Conservation (phyloP, 83 land plant species). For the Picea engelmannii region DNA sequence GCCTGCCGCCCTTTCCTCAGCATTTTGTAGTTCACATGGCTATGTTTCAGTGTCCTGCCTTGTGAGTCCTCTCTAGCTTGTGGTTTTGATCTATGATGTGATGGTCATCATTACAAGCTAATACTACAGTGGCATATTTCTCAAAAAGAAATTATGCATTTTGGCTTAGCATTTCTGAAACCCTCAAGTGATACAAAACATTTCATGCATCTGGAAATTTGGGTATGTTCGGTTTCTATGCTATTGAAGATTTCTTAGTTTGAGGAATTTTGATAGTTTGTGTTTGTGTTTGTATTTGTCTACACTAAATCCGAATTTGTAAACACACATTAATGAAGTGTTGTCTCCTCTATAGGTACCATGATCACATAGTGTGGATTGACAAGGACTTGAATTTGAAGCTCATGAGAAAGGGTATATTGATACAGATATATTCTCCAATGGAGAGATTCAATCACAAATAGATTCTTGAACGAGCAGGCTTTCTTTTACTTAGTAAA, state of each 20-base stretch:
- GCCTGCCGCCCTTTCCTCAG: no score
- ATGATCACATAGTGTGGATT: conserved; percentile 89
- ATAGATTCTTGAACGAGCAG: background rate
- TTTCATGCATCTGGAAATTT: background rate
- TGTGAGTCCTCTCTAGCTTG: no score
- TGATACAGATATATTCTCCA: conserved; percentile 92
- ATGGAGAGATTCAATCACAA: conserved; percentile 26
- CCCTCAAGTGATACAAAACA: background rate
- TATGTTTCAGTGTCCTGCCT: no score
- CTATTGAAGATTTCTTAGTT: background rate
- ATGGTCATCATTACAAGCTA: no score
- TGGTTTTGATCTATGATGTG: no score
- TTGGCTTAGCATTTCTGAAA: no score
- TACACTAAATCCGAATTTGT: background rate
- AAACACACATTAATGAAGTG: background rate
- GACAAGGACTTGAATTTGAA: conserved; percentile 77
- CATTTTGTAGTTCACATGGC: no score
- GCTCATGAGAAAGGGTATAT: conserved; percentile 83
- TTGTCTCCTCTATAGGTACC: conserved; percentile 50
- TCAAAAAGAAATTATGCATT: no score
- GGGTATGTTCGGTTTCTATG: background rate
- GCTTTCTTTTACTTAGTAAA: background rate
- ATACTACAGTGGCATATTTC: no score
- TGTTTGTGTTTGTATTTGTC: background rate
- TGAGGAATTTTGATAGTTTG: background rate